A percentile compares a stretch with the other conserved stretches of the same genome.
phyloP scores from a whole-genome alignment of 257 asterid species.

The Henckelia pumila region DNA sequence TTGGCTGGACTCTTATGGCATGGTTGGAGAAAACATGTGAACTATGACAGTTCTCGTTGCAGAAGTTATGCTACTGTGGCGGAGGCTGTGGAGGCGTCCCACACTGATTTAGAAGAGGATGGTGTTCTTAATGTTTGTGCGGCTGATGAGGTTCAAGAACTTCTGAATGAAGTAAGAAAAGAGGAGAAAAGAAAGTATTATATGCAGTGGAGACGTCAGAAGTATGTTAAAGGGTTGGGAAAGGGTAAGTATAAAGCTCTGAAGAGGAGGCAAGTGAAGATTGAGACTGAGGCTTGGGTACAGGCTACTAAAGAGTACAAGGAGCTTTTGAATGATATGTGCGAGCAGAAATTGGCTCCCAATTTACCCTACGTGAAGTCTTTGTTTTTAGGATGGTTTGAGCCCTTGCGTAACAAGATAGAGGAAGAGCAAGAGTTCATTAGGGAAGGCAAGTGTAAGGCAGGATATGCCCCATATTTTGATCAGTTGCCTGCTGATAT shows the following conservation, averaged over 20 bases:
- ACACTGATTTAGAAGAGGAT: slow-evolving; percentile 62
- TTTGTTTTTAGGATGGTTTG: slow-evolving; percentile 86
- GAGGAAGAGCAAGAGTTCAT: slow-evolving; percentile 64
- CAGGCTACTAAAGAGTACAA: slow-evolving; percentile 71
- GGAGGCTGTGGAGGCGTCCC: slow-evolving; percentile 58
- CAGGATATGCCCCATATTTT: slow-evolving; percentile 53
- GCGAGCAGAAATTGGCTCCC: slow-evolving; percentile 84
- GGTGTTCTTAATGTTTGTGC: slow-evolving; percentile 24
- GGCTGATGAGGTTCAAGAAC: slow-evolving; percentile 53
- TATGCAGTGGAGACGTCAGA: slow-evolving; percentile 35
- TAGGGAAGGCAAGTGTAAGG: slow-evolving; percentile 56
- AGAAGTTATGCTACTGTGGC: slow-evolving; percentile 70
- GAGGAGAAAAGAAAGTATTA: slow-evolving; percentile 46
- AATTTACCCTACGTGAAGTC: slow-evolving; percentile 87
- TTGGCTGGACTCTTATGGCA: slow-evolving; percentile 25
- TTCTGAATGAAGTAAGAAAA: slow-evolving; percentile 50
- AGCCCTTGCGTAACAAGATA: slow-evolving; percentile 73
- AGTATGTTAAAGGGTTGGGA: slow-evolving; percentile 40
- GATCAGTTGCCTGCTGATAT: slow-evolving; percentile 78
- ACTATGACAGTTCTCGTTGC: slow-evolving; percentile 30
- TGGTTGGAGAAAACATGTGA: slow-evolving; percentile 25
- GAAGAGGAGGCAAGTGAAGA: slow-evolving; percentile 64
- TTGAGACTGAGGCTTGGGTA: slow-evolving; percentile 89
- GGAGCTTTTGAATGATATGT: slow-evolving; percentile 84
- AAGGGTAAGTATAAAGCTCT: slow-evolving; percentile 42